A percentile compares a stretch with the other conserved stretches of the same genome.
Conservation (phyloP, 305 asterid species). For the Coffea humblotiana region DNA sequence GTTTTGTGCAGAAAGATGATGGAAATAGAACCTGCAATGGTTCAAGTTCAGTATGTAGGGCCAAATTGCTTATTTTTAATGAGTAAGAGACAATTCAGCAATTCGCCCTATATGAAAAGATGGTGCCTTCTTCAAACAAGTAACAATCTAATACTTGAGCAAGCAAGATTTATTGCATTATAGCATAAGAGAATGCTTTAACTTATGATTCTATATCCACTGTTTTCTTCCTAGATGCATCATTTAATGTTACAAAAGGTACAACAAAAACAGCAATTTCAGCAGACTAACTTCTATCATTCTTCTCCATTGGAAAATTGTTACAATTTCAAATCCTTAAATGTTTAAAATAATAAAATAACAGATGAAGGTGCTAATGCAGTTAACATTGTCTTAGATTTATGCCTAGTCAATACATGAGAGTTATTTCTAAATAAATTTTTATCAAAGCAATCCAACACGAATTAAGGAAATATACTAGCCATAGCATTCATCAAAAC, state of each 20-base stretch:
- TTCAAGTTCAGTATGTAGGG: background rate
- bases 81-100: background rate
- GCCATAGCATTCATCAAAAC: background rate
- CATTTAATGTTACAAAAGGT: background rate
- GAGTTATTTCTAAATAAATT: background rate
- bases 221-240: background rate
- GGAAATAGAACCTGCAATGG: background rate
- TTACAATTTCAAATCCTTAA: background rate
- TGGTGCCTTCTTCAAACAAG: slow-evolving; percentile 7
- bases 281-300: background rate
- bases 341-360: background rate
- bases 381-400: background rate
- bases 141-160: background rate
- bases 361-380: background rate
- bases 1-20: background rate
- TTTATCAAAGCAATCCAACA: background rate
- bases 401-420: too few relatives aligned
- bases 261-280: background rate
- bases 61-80: background rate
- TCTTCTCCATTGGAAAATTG: background rate
- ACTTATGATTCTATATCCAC: background rate
- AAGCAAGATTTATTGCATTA: background rate
- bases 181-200: background rate
- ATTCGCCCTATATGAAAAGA: background rate
- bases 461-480: background rate